phyloP scores from a whole-genome alignment of 495 filamentous ascomycete species.

The Daldinia bambusicola region DNA sequence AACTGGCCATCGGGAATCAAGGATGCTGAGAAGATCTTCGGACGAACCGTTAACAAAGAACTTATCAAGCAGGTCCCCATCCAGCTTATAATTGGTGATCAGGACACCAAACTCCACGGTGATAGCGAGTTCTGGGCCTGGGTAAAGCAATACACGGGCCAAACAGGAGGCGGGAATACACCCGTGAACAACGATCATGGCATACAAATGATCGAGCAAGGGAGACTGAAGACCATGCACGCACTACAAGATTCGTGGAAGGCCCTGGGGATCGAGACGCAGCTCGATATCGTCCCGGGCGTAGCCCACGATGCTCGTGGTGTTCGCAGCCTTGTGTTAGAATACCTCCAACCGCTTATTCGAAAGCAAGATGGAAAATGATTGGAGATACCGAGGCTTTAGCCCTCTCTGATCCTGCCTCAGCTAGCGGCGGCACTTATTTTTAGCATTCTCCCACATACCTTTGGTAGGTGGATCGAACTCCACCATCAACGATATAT shows the following conservation, averaged over 20 bases:
- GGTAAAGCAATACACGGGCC: conserved; percentile 26
- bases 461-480: background rate
- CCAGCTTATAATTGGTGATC: conserved; percentile 41
- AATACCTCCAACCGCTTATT: conserved; percentile 30
- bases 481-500: background rate
- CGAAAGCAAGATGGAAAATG: background rate
- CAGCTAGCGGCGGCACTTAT: background rate
- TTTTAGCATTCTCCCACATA: background rate
- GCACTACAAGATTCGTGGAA: conserved; percentile 28
- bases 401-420: background rate
- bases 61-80: conserved; percentile 39
- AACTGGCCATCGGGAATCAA: conserved; percentile 43
- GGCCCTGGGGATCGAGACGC: conserved; percentile 31
- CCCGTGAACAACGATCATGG: background rate
- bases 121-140: conserved; percentile 43
- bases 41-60: conserved; percentile 22
- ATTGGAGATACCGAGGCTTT: background rate
- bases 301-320: conserved; percentile 32
- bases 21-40: conserved; percentile 40
- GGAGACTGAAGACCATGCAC: conserved; percentile 30
- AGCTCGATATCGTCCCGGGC: conserved; percentile 34
- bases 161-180: background rate
- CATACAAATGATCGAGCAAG: conserved; percentile 16
- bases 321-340: conserved; percentile 30
- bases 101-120: conserved; percentile 35